Conservation (phyloP, 257 asterid genomes). For the Rubia yunnanensis region DNA sequence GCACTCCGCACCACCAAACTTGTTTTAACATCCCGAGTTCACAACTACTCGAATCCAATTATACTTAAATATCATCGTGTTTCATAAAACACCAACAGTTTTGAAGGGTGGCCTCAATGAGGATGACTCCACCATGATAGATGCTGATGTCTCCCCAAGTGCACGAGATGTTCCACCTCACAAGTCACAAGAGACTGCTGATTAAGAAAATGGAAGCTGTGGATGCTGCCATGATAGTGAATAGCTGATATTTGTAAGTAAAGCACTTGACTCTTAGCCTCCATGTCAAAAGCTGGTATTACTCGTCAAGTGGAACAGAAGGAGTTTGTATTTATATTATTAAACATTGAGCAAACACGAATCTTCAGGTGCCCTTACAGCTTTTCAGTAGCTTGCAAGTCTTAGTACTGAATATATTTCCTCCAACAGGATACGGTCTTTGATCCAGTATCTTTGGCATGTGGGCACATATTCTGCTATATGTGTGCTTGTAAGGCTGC, state of each 20-base stretch:
- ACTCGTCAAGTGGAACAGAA: too few relatives aligned
- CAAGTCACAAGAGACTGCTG: slow-evolving; percentile 37
- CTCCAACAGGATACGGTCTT: slow-evolving; percentile 67
- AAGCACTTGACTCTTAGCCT: too few relatives aligned
- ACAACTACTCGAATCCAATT: too few relatives aligned
- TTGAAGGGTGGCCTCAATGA: slow-evolving; percentile 61
- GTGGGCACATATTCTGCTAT: slow-evolving; percentile 90
- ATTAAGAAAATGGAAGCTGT: slow-evolving; percentile 33
- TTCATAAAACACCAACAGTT: too few relatives aligned
- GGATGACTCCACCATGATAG: slow-evolving; percentile 54
- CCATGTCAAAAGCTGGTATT: too few relatives aligned
- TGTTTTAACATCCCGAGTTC: too few relatives aligned
- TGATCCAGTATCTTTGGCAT: slow-evolving; percentile 75
- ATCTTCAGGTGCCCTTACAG: too few relatives aligned
- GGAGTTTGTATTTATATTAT: too few relatives aligned
- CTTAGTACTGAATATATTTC: slow-evolving; percentile 1
- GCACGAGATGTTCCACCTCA: slow-evolving; percentile 22
- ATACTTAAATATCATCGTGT: too few relatives aligned
- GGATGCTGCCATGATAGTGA: slow-evolving; percentile 54
- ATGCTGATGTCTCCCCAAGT: slow-evolving; percentile 26
- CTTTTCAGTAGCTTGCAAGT: background rate
- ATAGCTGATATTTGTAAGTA: slow-evolving; percentile 37
- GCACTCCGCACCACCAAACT: too few relatives aligned
- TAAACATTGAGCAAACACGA: too few relatives aligned
- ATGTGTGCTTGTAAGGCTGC: slow-evolving; percentile 90